Evolutionary conservation across 176 grass and related monocot species (phyloP).

Genomic region (Cenchrus fungigraminus): DNA sequence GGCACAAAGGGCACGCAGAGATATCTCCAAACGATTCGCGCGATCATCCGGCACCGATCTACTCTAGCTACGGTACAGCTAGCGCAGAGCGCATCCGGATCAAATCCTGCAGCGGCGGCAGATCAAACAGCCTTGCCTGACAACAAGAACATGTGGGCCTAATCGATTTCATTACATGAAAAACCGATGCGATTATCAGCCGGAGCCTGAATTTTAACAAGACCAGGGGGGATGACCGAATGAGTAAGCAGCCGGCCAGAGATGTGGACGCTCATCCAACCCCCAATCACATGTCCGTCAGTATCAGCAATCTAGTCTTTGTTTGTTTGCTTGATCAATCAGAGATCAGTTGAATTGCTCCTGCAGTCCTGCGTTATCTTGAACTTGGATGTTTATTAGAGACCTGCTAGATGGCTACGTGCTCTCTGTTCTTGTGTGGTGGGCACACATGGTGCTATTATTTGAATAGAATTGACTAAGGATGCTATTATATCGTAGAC

Average conservation of each 20-base stretch:
- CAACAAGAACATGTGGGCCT: background rate
- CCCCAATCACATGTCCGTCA: slow-evolving; percentile 59
- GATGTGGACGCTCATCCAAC: slow-evolving; percentile 31
- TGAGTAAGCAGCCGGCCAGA: background rate
- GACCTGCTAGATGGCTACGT: background rate
- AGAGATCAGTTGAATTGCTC: background rate
- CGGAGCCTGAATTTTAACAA: background rate
- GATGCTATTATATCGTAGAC: background rate
- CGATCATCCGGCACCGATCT: slow-evolving; percentile 12
- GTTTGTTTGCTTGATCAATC: slow-evolving; percentile 15
- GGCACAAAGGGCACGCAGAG: background rate
- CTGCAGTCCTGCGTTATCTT: background rate
- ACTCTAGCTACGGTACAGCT: slow-evolving; percentile 24
- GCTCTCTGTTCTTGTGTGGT: slow-evolving; percentile 13
- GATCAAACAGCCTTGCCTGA: slow-evolving; percentile 1
- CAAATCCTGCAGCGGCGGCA: slow-evolving; percentile 32
- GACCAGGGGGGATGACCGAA: background rate
- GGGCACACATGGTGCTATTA: too few relatives aligned
- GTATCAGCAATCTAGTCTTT: slow-evolving; percentile 25
- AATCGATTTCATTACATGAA: background rate
- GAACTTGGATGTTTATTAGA: background rate
- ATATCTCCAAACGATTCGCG: slow-evolving; percentile 29
- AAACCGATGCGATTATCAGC: background rate
- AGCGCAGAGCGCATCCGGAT: slow-evolving; percentile 21
- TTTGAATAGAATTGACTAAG: too few relatives aligned